Percentiles rank a stretch among this genome's conserved stretches.
Conservation (phyloP, 2,329 filamentous ascomycete genomes). For the Pseudopyricularia cyperi region DNA sequence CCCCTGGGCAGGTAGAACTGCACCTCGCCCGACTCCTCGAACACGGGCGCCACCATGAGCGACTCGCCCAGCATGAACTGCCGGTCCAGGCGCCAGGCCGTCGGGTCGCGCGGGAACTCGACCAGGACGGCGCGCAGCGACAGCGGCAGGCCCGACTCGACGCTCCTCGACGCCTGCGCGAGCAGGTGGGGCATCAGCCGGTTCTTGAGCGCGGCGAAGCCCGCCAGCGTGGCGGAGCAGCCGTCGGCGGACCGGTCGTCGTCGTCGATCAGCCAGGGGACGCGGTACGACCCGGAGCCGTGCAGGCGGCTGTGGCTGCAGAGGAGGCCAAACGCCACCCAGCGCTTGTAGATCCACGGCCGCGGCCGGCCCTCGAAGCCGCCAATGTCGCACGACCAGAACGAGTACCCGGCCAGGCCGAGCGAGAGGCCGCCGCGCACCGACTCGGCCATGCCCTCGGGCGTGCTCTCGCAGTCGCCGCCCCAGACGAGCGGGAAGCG, state of each 20-base stretch:
- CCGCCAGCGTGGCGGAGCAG: slow-evolving; percentile 35
- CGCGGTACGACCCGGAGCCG: slow-evolving; percentile 56
- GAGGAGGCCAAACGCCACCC: slow-evolving; percentile 63
- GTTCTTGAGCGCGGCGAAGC: slow-evolving; percentile 35
- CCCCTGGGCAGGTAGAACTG: slow-evolving; percentile 50
- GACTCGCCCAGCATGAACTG: slow-evolving; percentile 62
- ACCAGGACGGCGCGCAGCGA: slow-evolving; percentile 52
- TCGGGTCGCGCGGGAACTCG: slow-evolving; percentile 60
- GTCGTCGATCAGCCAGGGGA: slow-evolving; percentile 61
- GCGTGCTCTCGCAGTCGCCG: slow-evolving; percentile 62
- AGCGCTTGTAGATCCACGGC: slow-evolving; percentile 62
- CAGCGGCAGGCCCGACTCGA: slow-evolving; percentile 11
- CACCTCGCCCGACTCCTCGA: slow-evolving; percentile 47
- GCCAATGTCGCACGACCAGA: slow-evolving; percentile 18
- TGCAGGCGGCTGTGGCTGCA: slow-evolving; percentile 60
- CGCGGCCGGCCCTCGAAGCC: slow-evolving; percentile 53
- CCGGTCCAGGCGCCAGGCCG: slow-evolving; percentile 52
- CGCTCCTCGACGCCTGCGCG: slow-evolving; percentile 22
- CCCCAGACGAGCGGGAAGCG: slow-evolving; percentile 61
- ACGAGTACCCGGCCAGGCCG: slow-evolving; percentile 15
- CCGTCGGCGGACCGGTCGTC: slow-evolving; percentile 42
- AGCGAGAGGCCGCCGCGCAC: slow-evolving; percentile 15
- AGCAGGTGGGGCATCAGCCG: slow-evolving; percentile 39
- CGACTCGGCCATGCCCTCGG: slow-evolving; percentile 59
- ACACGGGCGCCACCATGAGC: slow-evolving; percentile 51